A percentile compares a stretch with the other conserved stretches of the same genome.
Conservation (phyloP, 2,329 filamentous ascomycete genomes). For the Colletotrichum graminicola region DNA sequence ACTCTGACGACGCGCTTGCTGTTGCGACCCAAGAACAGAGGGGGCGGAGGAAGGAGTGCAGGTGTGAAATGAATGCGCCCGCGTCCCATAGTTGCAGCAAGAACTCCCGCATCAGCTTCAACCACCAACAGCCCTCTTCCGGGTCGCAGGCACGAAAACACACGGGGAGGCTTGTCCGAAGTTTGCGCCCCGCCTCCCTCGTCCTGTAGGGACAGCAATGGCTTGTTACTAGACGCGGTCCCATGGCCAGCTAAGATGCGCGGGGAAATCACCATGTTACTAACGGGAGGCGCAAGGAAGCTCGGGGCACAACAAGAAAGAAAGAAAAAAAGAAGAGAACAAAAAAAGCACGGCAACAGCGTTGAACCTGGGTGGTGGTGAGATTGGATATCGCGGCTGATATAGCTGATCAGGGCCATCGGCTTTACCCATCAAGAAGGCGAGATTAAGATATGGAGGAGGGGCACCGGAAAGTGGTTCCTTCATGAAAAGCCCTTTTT, state of each 20-base stretch:
- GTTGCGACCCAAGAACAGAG: not conserved
- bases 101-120: too few species aligned
- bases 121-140: not conserved
- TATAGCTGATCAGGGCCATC: not conserved
- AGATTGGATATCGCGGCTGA: conserved; percentile 6
- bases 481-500: not conserved
- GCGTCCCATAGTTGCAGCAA: not conserved
- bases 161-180: not conserved
- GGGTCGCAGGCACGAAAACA: too few species aligned
- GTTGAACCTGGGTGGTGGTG: conserved; percentile 4
- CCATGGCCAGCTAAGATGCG: not conserved
- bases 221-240: not conserved
- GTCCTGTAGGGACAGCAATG: not conserved
- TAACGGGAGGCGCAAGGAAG: not conserved
- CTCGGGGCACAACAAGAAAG: not conserved
- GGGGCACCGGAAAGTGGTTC: not conserved
- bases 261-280: not conserved
- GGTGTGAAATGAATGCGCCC: not conserved
- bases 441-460: not conserved
- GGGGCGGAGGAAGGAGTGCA: not conserved
- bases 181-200: not conserved
- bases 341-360: not conserved
- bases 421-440: not conserved
- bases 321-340: not conserved
- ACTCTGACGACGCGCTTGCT: not conserved